Percentiles rank a stretch among this genome's conserved stretches.
Evolutionary conservation across 1,284 basidiomycete species (phyloP).

Genomic region (Singerocomus rubriflavus): DNA sequence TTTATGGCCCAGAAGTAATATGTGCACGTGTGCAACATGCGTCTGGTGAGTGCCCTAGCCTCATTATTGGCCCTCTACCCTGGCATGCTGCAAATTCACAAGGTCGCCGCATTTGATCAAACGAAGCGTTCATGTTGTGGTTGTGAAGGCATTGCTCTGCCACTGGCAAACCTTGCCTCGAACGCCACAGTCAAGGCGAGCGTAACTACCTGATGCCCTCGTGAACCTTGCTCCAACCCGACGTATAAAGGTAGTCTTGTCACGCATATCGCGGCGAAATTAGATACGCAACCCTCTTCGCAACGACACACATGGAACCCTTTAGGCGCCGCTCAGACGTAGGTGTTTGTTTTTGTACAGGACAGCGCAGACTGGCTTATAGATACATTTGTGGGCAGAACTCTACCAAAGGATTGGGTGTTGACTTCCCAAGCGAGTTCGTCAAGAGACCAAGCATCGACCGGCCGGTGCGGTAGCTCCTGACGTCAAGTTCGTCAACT

Average conservation of each 20-base stretch:
- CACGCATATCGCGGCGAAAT: neutral
- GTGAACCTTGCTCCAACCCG: neutral
- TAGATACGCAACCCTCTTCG: neutral
- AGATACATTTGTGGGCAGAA: slow-evolving; percentile 6
- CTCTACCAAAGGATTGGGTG: neutral
- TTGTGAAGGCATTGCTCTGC: neutral
- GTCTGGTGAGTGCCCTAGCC: slow-evolving; percentile 1
- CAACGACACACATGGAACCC: slow-evolving; percentile 6
- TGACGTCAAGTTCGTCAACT: neutral
- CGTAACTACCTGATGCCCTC: neutral
- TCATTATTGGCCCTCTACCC: slow-evolving; percentile 7
- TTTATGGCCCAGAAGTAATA: neutral
- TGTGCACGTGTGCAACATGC: slow-evolving; percentile 6
- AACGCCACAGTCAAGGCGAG: slow-evolving; percentile 5
- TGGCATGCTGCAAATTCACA: slow-evolving; percentile 8
- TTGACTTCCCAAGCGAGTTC: neutral
- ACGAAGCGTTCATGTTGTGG: neutral
- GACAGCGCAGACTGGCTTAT: slow-evolving; percentile 1
- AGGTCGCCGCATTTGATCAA: slow-evolving; percentile 20
- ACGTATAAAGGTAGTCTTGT: slow-evolving; percentile 15
- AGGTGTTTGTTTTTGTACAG: slow-evolving; percentile 1
- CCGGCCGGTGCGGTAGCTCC: slow-evolving; percentile 8
- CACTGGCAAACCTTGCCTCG: slow-evolving; percentile 5
- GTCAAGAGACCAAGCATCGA: slow-evolving; percentile 2
- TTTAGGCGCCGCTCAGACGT: slow-evolving; percentile 10